A percentile compares a stretch with the other conserved stretches of the same genome.
These are phyloP conservation scores for Pulveroboletus sp. DNA, from an alignment of 768 basidiomycete species.

Conservation along the genomic window DNA sequence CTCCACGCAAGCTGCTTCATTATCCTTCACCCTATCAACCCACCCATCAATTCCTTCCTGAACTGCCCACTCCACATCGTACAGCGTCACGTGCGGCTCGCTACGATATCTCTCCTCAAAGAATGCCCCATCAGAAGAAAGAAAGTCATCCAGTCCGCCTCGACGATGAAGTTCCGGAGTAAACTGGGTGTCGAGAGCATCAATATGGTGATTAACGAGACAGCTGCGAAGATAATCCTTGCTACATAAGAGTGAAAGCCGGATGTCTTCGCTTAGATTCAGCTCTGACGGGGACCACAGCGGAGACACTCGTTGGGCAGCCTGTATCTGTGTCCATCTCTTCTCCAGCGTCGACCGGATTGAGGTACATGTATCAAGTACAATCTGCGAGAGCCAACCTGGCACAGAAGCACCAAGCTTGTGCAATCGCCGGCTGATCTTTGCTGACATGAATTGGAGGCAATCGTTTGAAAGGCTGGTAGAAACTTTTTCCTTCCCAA, in stretches of 20 bases:
- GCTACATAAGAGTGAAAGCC: slow-evolving; percentile 32
- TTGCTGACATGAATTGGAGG: slow-evolving; percentile 36
- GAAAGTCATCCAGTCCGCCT: slow-evolving; percentile 16
- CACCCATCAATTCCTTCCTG: slow-evolving; percentile 33
- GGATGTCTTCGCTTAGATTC: slow-evolving; percentile 30
- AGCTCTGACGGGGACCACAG: slow-evolving; percentile 31
- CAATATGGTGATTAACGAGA: background rate
- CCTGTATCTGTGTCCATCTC: slow-evolving; percentile 36
- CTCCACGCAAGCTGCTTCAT: slow-evolving; percentile 10
- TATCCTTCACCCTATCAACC: slow-evolving; percentile 19
- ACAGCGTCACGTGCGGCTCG: slow-evolving; percentile 21
- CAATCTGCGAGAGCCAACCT: slow-evolving; percentile 8
- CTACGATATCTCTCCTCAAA: slow-evolving; percentile 2
- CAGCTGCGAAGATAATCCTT: slow-evolving; percentile 25
- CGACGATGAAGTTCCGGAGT: background rate
- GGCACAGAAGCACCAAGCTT: slow-evolving; percentile 31
- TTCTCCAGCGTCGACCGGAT: slow-evolving; percentile 22
- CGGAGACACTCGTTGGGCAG: slow-evolving; percentile 21
- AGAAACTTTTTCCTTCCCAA: slow-evolving; percentile 5
- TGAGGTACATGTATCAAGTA: slow-evolving; percentile 4
- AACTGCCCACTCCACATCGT: slow-evolving; percentile 39
- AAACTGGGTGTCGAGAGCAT: background rate
- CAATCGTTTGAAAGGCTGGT: slow-evolving; percentile 29
- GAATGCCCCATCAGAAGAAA: slow-evolving; percentile 7
- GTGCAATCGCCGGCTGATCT: slow-evolving; percentile 35